These are phyloP conservation scores for Phytopythium vexans DNA, from an alignment of 352 stramenopile genomes.

Conservation along the genomic window DNA sequence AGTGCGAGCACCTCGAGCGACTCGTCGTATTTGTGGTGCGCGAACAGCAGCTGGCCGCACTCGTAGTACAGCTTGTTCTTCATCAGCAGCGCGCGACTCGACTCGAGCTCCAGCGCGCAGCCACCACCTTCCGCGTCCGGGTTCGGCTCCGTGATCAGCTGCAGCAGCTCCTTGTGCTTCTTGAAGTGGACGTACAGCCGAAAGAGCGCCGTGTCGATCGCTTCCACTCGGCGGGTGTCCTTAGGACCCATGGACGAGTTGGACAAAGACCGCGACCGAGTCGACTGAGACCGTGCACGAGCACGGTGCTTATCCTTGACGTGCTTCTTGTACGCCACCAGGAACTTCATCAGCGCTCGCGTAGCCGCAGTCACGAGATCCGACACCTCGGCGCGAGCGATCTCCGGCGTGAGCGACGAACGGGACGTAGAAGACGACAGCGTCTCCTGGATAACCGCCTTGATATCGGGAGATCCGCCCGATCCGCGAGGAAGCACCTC, in stretches of 20 bases:
- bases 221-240: slow-evolving; percentile 71
- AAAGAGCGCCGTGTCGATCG: slow-evolving; percentile 83
- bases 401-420: slow-evolving; percentile 44
- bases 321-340: slow-evolving; percentile 81
- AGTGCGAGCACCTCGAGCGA: slow-evolving; percentile 82
- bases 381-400: slow-evolving; percentile 48
- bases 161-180: slow-evolving; percentile 73
- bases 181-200: slow-evolving; percentile 78
- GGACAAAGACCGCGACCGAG: slow-evolving; percentile 34
- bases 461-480: slow-evolving; percentile 74
- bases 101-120: slow-evolving; percentile 62
- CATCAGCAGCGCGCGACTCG: slow-evolving; percentile 58
- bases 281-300: slow-evolving; percentile 31
- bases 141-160: slow-evolving; percentile 71
- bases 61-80: slow-evolving; percentile 85
- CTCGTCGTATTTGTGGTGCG: slow-evolving; percentile 65
- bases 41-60: slow-evolving; percentile 58
- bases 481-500: slow-evolving; percentile 76
- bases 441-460: slow-evolving; percentile 72
- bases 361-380: slow-evolving; percentile 59
- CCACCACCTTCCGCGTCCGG: slow-evolving; percentile 44
- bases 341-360: slow-evolving; percentile 78
- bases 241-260: slow-evolving; percentile 38
- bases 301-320: slow-evolving; percentile 65
- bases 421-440: slow-evolving; percentile 27